Evolutionary conservation across 1,284 basidiomycete genomes (phyloP), one percentile per base, ranked within the genome.

Genomic region (Cutaneotrichosporon arboriforme): DNA sequence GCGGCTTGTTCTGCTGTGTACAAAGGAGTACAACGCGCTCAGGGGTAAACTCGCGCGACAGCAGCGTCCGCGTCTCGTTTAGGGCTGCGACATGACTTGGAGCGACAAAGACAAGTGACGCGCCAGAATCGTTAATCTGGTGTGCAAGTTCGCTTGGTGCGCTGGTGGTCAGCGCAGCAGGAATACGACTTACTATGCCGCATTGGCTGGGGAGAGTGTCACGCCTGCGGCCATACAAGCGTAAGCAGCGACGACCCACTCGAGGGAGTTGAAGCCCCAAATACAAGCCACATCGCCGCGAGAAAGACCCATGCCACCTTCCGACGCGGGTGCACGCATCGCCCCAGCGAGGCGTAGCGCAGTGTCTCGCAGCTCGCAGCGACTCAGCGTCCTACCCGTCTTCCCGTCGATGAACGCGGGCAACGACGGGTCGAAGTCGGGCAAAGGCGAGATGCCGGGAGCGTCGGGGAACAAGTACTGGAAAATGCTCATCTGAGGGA

Each of bases 361-460:
- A 14, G 82, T 72, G 15, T 79, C 69, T 23, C 79, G 79, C 20
- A 86, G 70, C 34, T 81, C 77, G 0, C 65, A 79, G 13, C 87
- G 80, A 0, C 83, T 79, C 31, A 89, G 62, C 3, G 77, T 76
- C 0, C 77, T 72, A 0, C 81, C 84, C 0, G 84, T 80, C 2
- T 74, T 68, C 0, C 83, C 83, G 61, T 89, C 87, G 49, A 88
- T 78, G 67, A 83, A 86, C 0, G 85, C 85, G 0, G 85, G 85
- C 34, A 50, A 39, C 1, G 26, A 22, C 18, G 39, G 37, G 34
- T 23, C 23, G 15, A 40, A 45, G 8, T 20, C 14, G 8, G 18
- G 21, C 21, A 50, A 15, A 8, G 47, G 47, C 20, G 40, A 36
- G 36, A 52, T 45, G 23, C 55, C 50, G 2, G 23, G 38, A 13